These are phyloP conservation scores for Biscogniauxia sp. DNA, from an alignment of 2,329 filamentous ascomycete genomes.

Conservation along the genomic window DNA sequence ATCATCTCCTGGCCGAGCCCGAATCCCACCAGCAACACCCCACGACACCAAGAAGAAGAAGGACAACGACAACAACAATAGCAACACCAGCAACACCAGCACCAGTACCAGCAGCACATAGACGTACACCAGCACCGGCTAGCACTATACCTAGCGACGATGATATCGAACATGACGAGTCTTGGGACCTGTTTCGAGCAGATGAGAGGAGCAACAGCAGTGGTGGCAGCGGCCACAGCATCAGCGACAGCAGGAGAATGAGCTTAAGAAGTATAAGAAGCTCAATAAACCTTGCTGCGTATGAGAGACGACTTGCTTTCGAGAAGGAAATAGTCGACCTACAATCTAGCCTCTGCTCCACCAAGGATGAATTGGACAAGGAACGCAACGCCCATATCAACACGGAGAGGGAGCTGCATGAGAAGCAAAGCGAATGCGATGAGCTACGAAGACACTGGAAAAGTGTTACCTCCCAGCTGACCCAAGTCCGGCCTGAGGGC, in stretches of 20 bases:
- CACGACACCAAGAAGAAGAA: background rate
- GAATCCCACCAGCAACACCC: background rate
- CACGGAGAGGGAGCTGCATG: background rate
- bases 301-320: background rate
- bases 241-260: background rate
- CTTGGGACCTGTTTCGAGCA: too few species aligned
- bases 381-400: background rate
- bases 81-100: too few species aligned
- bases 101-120: too few species aligned
- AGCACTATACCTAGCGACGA: background rate
- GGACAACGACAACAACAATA: too few species aligned
- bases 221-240: too few species aligned
- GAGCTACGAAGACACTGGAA: background rate
- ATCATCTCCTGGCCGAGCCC: background rate
- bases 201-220: too few species aligned
- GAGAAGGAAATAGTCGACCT: background rate
- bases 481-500: background rate
- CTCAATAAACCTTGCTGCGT: background rate
- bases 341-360: background rate
- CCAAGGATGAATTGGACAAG: background rate
- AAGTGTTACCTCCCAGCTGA: background rate
- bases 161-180: background rate
- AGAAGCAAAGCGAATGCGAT: background rate
- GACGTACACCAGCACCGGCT: background rate
- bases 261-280: background rate